Evolutionary conservation across 2,329 filamentous ascomycete species (phyloP).

Genomic region (Ceratocystis papillata): DNA sequence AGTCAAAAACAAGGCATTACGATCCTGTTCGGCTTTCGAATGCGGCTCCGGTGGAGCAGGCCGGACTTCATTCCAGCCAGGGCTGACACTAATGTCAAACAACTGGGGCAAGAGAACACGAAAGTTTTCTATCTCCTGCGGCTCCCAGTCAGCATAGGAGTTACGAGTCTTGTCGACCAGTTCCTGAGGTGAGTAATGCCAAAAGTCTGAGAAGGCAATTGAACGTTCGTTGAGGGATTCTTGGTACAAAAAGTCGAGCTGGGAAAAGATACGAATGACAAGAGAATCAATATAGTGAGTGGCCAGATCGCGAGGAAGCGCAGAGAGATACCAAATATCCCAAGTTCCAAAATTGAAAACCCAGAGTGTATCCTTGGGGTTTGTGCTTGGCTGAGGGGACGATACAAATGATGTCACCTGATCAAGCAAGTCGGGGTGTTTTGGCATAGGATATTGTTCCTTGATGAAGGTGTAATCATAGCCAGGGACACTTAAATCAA

Average conservation of each 20-base stretch:
- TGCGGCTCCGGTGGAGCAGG: conserved; percentile 37
- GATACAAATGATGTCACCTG: conserved; percentile 41
- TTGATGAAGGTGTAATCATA: conserved; percentile 37
- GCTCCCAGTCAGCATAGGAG: conserved; percentile 28
- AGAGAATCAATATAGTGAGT: conserved; percentile 33
- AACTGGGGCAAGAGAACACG: conserved; percentile 42
- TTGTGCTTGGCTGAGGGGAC: conserved; percentile 29
- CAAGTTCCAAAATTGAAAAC: conserved; percentile 45
- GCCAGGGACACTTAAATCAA: conserved; percentile 32
- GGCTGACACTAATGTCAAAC: conserved; percentile 44
- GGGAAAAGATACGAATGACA: conserved; percentile 35
- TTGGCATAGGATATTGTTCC: conserved; percentile 36
- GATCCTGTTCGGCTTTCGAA: conserved; percentile 41
- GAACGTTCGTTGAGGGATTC: conserved; percentile 36
- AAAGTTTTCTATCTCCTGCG: conserved; percentile 35
- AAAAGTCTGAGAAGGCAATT: conserved; percentile 39
- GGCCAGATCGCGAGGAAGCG: conserved; percentile 36
- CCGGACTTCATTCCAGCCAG: conserved; percentile 41
- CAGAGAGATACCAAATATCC: conserved; percentile 44
- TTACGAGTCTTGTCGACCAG: conserved; percentile 29
- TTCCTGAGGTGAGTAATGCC: conserved; percentile 29
- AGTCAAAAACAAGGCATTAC: conserved; percentile 44
- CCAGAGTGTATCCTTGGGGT: conserved; percentile 42
- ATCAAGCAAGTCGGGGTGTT: conserved; percentile 34
- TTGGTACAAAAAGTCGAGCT: conserved; percentile 40